These are phyloP conservation scores for Akanthomyces muscarius DNA, from an alignment of 2,329 filamentous ascomycete genomes.

Conservation along the genomic window DNA sequence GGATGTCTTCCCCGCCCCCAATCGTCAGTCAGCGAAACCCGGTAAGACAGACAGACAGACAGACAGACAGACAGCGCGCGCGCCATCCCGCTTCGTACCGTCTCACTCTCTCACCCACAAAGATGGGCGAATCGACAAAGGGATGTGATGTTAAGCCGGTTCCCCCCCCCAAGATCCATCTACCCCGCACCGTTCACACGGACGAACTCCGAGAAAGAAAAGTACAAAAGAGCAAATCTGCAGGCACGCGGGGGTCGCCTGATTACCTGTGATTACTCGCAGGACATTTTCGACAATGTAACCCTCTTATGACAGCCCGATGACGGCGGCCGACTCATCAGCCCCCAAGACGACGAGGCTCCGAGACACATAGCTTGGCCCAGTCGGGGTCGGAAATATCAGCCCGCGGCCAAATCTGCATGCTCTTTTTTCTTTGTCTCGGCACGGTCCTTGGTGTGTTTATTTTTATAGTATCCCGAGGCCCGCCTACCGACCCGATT, in stretches of 20 bases:
- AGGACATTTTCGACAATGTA: neutral
- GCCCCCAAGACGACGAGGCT: neutral
- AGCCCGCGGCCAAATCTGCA: too few species aligned
- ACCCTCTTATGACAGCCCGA: constrained; percentile 11
- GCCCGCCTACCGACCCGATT: too few species aligned
- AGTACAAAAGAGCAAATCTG: too few species aligned
- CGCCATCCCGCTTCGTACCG: neutral
- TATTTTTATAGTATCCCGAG: too few species aligned
- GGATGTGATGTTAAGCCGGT: neutral
- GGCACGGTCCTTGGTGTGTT: neutral
- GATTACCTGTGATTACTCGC: constrained; percentile 1
- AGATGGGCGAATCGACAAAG: neutral
- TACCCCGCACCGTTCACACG: neutral
- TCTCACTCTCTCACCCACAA: neutral
- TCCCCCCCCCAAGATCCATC: neutral
- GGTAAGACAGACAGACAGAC: too few species aligned
- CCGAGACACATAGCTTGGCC: neutral
- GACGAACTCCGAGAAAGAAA: neutral
- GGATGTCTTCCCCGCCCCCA: neutral
- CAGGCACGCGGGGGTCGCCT: neutral
- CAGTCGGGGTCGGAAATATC: neutral
- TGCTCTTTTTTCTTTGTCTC: neutral
- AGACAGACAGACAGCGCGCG: too few species aligned
- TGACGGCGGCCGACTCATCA: neutral
- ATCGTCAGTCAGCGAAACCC: neutral